Conservation (phyloP, 495 filamentous ascomycete species). For the Hypoxylon intermedium region DNA sequence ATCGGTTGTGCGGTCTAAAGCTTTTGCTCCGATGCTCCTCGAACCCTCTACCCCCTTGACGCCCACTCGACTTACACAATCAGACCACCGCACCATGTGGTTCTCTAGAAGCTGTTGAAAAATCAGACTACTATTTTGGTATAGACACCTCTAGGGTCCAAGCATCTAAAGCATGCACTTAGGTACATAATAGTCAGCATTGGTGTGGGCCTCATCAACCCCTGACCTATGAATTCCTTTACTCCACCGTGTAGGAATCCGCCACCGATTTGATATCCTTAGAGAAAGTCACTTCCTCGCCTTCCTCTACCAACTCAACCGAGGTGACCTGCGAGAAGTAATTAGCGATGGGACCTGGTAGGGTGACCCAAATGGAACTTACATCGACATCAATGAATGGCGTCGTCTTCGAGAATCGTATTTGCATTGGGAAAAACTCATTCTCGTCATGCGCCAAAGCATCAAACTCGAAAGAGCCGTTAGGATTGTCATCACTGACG, state of each 20-base stretch:
- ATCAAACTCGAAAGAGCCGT: conserved; percentile 92
- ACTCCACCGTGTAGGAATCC: conserved; percentile 83
- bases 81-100: not conserved
- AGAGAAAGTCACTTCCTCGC: conserved; percentile 82
- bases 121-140: not conserved
- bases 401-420: conserved; percentile 83
- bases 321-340: conserved; percentile 64
- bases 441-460: conserved; percentile 81
- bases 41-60: not conserved
- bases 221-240: conserved; percentile 36
- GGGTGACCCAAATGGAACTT: conserved; percentile 53
- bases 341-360: not conserved
- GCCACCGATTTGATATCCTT: conserved; percentile 88
- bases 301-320: conserved; percentile 76
- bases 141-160: not conserved
- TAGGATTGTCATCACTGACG: conserved; percentile 79
- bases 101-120: not conserved
- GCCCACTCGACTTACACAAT: not conserved
- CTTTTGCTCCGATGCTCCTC: not conserved
- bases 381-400: conserved; percentile 93
- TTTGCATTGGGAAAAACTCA: conserved; percentile 96
- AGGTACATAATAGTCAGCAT: not conserved
- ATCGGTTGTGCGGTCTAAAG: too few species aligned
- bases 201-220: conserved; percentile 9
- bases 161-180: not conserved